Conservation (phyloP, 108 stramenopile species). For the Nitzschia palea region DNA sequence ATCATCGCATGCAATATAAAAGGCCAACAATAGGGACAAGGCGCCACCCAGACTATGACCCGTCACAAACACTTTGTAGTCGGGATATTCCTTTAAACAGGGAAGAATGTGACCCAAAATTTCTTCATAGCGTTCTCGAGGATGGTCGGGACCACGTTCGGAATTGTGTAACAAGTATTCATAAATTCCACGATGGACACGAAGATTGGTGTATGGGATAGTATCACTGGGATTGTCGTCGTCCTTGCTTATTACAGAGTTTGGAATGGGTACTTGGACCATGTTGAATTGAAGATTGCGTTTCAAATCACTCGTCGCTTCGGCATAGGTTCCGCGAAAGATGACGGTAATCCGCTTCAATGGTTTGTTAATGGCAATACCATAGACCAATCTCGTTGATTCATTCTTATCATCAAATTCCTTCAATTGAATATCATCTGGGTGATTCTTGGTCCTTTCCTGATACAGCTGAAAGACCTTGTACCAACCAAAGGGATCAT, state of each 20-base stretch:
- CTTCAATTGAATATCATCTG: conserved; percentile 8
- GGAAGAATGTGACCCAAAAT: conserved; percentile 43
- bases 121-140: conserved; percentile 51
- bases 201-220: conserved; percentile 1
- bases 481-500: conserved; percentile 13
- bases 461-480: not conserved
- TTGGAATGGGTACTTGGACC: conserved; percentile 25
- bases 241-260: conserved; percentile 14
- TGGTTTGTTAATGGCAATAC: conserved; percentile 18
- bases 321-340: conserved; percentile 37
- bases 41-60: conserved; percentile 75
- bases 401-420: conserved; percentile 42
- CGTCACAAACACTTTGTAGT: conserved; percentile 60
- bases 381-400: conserved; percentile 24
- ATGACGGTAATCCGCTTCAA: conserved; percentile 34
- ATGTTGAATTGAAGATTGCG: conserved; percentile 10
- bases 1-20: conserved; percentile 41
- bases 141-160: conserved; percentile 13
- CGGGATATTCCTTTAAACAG: conserved; percentile 38
- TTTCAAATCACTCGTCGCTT: not conserved
- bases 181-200: conserved; percentile 55
- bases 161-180: conserved; percentile 51
- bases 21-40: conserved; percentile 62
- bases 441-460: not conserved
- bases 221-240: not conserved